Evolutionary conservation across 805 yeast genomes (phyloP).

Genomic region (Teunomyces gatunensis): DNA sequence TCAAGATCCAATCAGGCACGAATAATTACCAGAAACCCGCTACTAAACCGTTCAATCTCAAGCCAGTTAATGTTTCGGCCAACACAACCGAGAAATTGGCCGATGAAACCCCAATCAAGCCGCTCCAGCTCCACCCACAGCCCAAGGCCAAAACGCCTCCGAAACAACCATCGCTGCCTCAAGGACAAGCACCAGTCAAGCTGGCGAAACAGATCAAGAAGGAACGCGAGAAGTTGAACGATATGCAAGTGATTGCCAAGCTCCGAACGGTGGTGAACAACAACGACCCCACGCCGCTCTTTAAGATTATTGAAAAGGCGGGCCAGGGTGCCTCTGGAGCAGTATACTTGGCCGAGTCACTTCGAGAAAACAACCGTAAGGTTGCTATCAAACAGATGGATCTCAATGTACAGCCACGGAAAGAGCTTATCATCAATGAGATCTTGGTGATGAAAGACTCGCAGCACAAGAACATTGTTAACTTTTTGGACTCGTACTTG

Average conservation of each 20-base stretch:
- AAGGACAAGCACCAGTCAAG: conserved; percentile 19
- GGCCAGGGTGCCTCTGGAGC: conserved; percentile 99
- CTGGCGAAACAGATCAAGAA: conserved; percentile 39
- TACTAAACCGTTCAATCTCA: conserved; percentile 7
- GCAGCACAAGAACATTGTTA: conserved; percentile 91
- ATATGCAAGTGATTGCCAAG: conserved; percentile 80
- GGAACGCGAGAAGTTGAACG: conserved; percentile 59
- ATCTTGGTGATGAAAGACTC: conserved; percentile 95
- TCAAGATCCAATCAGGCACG: conserved; percentile 6
- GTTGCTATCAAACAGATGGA: conserved; percentile 98
- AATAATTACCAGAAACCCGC: neutral
- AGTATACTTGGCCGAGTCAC: conserved; percentile 78
- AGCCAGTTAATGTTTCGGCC: conserved; percentile 11
- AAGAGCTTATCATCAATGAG: conserved; percentile 93
- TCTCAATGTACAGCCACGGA: conserved; percentile 83
- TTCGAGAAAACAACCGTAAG: conserved; percentile 53
- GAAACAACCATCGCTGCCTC: neutral
- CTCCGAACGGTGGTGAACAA: conserved; percentile 77
- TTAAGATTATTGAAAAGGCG: conserved; percentile 74
- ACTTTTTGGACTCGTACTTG: conserved; percentile 86
- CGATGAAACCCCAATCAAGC: conserved; percentile 22
- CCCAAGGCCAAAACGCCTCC: conserved; percentile 2
- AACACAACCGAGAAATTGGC: neutral
- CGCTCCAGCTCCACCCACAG: conserved; percentile 21
- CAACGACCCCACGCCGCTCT: conserved; percentile 81